phyloP scores from a whole-genome alignment of 1,284 basidiomycete genomes.

The Ustilago shanxiensis region DNA sequence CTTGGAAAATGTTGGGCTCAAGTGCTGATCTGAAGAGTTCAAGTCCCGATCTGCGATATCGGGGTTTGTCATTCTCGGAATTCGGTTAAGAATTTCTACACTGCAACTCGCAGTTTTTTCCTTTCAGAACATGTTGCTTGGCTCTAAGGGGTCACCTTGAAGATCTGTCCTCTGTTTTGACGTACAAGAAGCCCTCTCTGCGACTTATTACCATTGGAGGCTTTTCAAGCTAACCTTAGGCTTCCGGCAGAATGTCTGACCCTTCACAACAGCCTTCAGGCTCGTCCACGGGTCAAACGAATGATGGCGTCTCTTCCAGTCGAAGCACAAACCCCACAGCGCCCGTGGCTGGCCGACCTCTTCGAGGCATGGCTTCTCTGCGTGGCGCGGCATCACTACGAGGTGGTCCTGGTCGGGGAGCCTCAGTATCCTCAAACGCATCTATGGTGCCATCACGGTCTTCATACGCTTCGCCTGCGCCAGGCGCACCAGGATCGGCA shows the following conservation, averaged over 20 bases:
- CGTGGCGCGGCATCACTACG: slow-evolving; percentile 40
- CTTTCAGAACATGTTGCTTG: neutral
- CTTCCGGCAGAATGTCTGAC: slow-evolving; percentile 23
- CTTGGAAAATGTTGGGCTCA: neutral
- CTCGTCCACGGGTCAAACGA: slow-evolving; percentile 14
- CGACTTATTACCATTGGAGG: neutral
- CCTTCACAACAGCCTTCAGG: slow-evolving; percentile 33
- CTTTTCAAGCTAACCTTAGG: neutral
- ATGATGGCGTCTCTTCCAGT: slow-evolving; percentile 11
- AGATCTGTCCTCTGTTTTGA: neutral
- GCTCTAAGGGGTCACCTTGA: too few species aligned
- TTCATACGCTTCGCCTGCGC: slow-evolving; percentile 42
- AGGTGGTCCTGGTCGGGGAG: slow-evolving; percentile 23
- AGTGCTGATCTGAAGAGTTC: neutral
- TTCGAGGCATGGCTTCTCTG: slow-evolving; percentile 38
- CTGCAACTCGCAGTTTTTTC: slow-evolving; percentile 19
- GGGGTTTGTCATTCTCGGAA: slow-evolving; percentile 12
- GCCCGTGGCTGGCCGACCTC: slow-evolving; percentile 14
- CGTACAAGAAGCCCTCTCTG: too few species aligned
- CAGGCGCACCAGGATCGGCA: slow-evolving; percentile 20
- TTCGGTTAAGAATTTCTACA: slow-evolving; percentile 21
- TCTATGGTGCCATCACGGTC: slow-evolving; percentile 48
- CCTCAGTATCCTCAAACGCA: slow-evolving; percentile 20
- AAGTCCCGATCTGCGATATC: neutral
- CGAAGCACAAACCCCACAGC: slow-evolving; percentile 3